Evolutionary conservation across 352 stramenopile species (phyloP).

Genomic region (Phytophthora syringae): DNA sequence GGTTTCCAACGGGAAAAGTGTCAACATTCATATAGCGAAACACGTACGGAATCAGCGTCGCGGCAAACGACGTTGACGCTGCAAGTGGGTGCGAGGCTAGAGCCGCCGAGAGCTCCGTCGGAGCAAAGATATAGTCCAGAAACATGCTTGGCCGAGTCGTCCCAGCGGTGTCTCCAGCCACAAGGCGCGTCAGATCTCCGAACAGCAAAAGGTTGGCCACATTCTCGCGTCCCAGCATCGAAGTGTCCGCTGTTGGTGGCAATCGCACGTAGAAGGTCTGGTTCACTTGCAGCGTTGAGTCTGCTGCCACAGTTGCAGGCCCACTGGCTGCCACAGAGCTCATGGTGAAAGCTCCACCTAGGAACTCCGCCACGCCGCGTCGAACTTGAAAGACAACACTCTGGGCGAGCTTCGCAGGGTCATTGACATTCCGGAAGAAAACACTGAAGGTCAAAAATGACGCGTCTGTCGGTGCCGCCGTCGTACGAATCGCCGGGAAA

Average conservation of each 20-base stretch:
- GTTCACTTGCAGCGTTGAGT: constrained; percentile 48
- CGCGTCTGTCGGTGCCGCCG: background rate
- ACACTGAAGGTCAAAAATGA: constrained; percentile 51
- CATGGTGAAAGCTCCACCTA: constrained; percentile 39
- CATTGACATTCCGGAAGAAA: constrained; percentile 51
- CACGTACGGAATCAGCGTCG: constrained; percentile 48
- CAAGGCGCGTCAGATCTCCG: constrained; percentile 43
- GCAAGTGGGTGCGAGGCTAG: constrained; percentile 17
- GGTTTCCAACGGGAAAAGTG: constrained; percentile 48
- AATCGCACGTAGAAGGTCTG: constrained; percentile 49
- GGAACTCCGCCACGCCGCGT: constrained; percentile 47
- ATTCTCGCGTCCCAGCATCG: constrained; percentile 27
- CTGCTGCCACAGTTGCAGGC: constrained; percentile 22
- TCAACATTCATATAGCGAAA: constrained; percentile 57
- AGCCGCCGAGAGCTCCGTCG: constrained; percentile 9
- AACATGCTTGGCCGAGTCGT: constrained; percentile 42
- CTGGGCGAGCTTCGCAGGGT: constrained; percentile 39
- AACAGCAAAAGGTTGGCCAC: constrained; percentile 54
- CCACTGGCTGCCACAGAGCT: constrained; percentile 31
- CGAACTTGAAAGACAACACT: constrained; percentile 57
- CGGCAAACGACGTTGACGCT: constrained; percentile 21
- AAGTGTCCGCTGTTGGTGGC: constrained; percentile 19
- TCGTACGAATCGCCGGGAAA: constrained; percentile 22
- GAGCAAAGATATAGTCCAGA: constrained; percentile 48
- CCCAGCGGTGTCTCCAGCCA: constrained; percentile 17